Base-by-base conservation (phyloP, 768 basidiomycete genomes). In the Phylloporus rhodoxanthus region DNA sequence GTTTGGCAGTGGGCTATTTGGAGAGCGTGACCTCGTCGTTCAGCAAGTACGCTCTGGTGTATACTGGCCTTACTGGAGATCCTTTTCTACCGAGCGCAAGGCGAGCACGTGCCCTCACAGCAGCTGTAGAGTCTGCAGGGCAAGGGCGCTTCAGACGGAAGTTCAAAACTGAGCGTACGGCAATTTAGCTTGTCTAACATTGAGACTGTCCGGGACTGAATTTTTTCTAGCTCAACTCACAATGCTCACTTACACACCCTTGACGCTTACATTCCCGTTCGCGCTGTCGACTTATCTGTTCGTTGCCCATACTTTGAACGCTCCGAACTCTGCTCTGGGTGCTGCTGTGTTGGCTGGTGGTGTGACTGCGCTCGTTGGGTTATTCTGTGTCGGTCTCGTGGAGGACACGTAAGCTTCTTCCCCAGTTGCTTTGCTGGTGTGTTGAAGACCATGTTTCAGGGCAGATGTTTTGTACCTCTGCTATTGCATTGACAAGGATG, bases 251-350 rank as follows among this genome's bases (percentile, higher is more conserved):
- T 67, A 79, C 25, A 79, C 87, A 11, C 86, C 91, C 15, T 71
- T 90, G 43, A 87, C 85, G 1, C 71, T 92, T 52, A 87, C 88
- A 1, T 77, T 93, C 54, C 87, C 91, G 5, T 87, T 90, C 54
- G 84, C 90, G 13, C 71, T 94, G 25, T 70, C 79, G 32, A 87
- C 91, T 5, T 96, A 95, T 65, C 68, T 97, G 17, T 89, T 94
- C 57, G 87, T 91, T n/a, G 86, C 90, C 2, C 88, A 91, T 67
- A 84, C 86, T 0, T 68, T 91, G 19, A 63, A 66, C 15, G 80
- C 82, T 21, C 88, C 90, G 0, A 66, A 82, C 40, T 77, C 86
- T 57, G 89, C 91, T 0, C 72, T 92, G 8, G 75, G 82, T 11
- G 86, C 87, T 19, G 81, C 87, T 1, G 56, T 94, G 14, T 71